These are phyloP conservation scores for Aphanomyces euteiches DNA, from an alignment of 352 stramenopile genomes.

Conservation along the genomic window DNA sequence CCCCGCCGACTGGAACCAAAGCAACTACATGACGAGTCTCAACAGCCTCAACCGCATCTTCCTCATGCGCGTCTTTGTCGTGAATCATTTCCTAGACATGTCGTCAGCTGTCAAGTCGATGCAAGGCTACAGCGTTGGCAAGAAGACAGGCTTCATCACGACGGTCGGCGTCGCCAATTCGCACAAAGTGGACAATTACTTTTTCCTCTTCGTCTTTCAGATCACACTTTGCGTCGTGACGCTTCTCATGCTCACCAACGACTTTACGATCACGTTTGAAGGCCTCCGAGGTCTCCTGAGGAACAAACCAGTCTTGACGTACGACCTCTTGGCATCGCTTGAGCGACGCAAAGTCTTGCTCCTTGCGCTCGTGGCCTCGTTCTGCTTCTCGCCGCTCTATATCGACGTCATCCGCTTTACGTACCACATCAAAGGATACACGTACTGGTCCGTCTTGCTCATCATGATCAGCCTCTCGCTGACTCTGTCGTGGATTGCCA, in stretches of 20 bases:
- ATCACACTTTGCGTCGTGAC: slow-evolving; percentile 1
- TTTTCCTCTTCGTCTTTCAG: slow-evolving; percentile 15
- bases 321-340: slow-evolving; percentile 20
- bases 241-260: slow-evolving; percentile 11
- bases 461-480: neutral
- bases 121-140: slow-evolving; percentile 6
- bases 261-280: slow-evolving; percentile 14
- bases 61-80: slow-evolving; percentile 5
- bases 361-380: neutral
- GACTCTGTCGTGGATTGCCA: slow-evolving; percentile 15
- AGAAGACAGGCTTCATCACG: neutral
- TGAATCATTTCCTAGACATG: slow-evolving; percentile 9
- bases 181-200: slow-evolving; percentile 19
- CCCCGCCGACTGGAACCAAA: neutral
- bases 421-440: neutral
- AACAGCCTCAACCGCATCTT: slow-evolving; percentile 25
- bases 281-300: slow-evolving; percentile 1
- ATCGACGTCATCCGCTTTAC: slow-evolving; percentile 10
- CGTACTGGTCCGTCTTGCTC: slow-evolving; percentile 3
- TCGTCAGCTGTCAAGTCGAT: neutral
- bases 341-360: slow-evolving; percentile 28
- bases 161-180: neutral
- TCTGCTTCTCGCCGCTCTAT: slow-evolving; percentile 8
- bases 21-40: slow-evolving; percentile 17
- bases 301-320: slow-evolving; percentile 25